Percentiles rank a stretch among this genome's conserved stretches.
Conservation (phyloP, 2,329 filamentous ascomycete genomes). For the Neurospora crassa region DNA sequence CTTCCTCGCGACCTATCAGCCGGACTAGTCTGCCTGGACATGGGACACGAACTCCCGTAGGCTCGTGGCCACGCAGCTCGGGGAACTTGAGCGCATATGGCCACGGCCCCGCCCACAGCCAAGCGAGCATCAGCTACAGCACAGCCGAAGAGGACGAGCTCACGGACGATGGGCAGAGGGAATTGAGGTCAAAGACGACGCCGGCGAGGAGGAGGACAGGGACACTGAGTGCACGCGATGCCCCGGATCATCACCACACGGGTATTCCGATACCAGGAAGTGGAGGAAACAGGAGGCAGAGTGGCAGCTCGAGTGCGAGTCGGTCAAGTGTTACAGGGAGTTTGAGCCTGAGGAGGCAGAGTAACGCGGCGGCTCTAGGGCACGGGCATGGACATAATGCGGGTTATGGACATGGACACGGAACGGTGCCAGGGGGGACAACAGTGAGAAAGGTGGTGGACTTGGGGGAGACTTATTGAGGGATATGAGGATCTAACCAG, state of each 20-base stretch:
- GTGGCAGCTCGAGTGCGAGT: constrained; percentile 16
- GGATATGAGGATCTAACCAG: background rate
- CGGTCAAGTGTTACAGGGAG: constrained; percentile 14
- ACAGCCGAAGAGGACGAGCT: constrained; percentile 40
- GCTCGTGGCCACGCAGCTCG: constrained; percentile 62
- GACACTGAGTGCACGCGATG: constrained; percentile 32
- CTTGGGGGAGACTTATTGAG: constrained; percentile 19
- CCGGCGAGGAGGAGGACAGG: constrained; percentile 46
- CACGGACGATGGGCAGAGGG: constrained; percentile 29
- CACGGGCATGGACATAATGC: constrained; percentile 9
- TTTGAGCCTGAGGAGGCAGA: constrained; percentile 15
- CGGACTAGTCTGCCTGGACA: constrained; percentile 50
- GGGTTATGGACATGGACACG: background rate
- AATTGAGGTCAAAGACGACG: constrained; percentile 29
- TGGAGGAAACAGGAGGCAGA: constrained; percentile 22
- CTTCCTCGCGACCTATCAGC: constrained; percentile 47
- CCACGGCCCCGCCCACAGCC: constrained; percentile 39
- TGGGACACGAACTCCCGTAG: constrained; percentile 54
- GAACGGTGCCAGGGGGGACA: background rate
- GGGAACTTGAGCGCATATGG: constrained; percentile 49
- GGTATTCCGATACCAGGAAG: constrained; percentile 39
- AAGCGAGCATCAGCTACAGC: constrained; percentile 42
- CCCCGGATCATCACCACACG: constrained; percentile 28
- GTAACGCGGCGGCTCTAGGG: background rate
- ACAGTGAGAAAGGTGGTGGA: constrained; percentile 13